Conservation (phyloP, 306 rosid species). For the Castanea crenata region DNA sequence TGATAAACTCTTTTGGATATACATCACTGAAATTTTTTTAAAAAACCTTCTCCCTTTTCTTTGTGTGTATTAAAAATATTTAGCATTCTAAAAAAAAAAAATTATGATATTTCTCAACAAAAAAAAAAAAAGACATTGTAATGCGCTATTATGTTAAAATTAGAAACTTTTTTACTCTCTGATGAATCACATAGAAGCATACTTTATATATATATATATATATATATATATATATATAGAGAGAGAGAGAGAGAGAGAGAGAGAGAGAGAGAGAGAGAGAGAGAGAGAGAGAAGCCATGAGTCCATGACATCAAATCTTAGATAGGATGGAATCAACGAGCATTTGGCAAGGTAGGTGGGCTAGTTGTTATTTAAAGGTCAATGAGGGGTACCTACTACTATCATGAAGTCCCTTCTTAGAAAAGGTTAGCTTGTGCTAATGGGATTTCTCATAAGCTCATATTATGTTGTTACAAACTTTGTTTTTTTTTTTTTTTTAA, state of each 20-base stretch:
- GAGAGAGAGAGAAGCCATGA: background rate
- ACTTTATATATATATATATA: background rate
- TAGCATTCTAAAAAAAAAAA: too few species aligned
- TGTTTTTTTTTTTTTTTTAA: too few species aligned
- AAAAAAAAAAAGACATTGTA: too few species aligned
- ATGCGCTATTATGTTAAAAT: background rate
- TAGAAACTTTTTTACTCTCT: background rate
- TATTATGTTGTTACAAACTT: background rate
- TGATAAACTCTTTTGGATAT: too few species aligned
- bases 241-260: too few species aligned
- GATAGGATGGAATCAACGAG: background rate
- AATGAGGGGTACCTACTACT: conserved; percentile 26
- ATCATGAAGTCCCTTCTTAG: conserved; percentile 6
- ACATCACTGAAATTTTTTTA: too few species aligned
- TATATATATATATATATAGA: background rate
- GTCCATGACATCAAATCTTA: background rate
- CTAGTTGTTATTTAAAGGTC: conserved; percentile 27
- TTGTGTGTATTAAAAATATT: too few species aligned
- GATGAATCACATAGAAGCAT: background rate
- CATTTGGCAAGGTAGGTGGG: conserved; percentile 30
- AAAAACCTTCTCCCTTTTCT: too few species aligned
- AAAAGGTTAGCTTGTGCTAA: conserved; percentile 6
- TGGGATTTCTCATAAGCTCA: background rate
- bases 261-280: too few species aligned
- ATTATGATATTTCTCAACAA: too few species aligned